Evolutionary conservation across 2,329 filamentous ascomycete genomes (phyloP), one percentile per base, ranked within the genome.

Genomic region (Rutstroemia sp.): DNA sequence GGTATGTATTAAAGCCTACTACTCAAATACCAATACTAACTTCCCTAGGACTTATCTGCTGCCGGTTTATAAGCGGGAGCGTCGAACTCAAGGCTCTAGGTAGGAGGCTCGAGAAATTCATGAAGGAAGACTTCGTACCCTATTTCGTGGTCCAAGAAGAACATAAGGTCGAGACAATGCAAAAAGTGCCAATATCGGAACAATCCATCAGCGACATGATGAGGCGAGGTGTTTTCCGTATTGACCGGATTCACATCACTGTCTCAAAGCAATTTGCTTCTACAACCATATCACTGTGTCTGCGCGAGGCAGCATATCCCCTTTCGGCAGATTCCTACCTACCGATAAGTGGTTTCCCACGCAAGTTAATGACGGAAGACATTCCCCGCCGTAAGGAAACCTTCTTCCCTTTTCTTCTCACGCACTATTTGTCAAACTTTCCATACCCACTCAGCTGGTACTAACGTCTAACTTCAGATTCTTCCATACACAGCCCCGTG

Each of bases 131-230:
- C 21, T 55, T 55, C 39, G 53, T 44, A 46, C 53, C 53, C 4
- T 44, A 55, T 45, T 55, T 55, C 25, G 30, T 49, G 5, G 21
- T 55, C n/a, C n/a, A 42, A 36, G 46, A 49, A 21, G 19, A 48
- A n/a, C 10, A 23, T 3, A 55, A 54, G 3, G 5, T 5, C n/a
- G 27, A 46, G n/a, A 39, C 39, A 16, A 45, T 36, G 21, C 51
- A 54, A 39, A 54, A 36, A 14, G 17, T 54, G 10, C 40, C 51
- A n/a, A 54, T 54, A 4, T 46, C 51, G 10, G 51, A 54, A 36
- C 8, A 47, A 12, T 21, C 17, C 10, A 23, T 54, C n/a, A 30
- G 9, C 5, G 23, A 54, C 16, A 54, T 54, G 51, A 23, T 38
- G 19, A 25, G 25, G 1, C 19, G 40, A 19, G 51, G 51, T 19